Evolutionary conservation across 495 filamentous ascomycete species (phyloP), one percentile per base, ranked within the genome.

Genomic region (Elaphomyces granulatus): DNA sequence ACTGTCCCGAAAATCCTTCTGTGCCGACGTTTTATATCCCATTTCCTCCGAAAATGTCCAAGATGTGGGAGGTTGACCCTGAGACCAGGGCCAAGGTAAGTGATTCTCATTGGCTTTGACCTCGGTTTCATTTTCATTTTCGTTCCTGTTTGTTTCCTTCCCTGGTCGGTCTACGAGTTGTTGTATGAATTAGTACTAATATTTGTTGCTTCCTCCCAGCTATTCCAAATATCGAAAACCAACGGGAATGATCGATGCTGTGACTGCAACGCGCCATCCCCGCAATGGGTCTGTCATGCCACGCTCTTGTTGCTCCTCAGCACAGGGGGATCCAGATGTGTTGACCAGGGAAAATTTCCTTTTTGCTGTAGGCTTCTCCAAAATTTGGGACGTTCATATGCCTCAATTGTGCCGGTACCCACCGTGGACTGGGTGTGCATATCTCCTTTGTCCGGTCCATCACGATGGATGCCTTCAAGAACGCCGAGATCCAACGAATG

Each of bases 391-490:
- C 92, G 60, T 98, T 98, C 61, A 94, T 96, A 66, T 98, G 90
- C 61, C 77, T 98, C 32, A 83, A 77, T 44, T 98, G 90, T 64
- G 90, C 90, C 36, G 90, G 90, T 45, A 83, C 86, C 19, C 90
- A 98, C 65, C 82, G 90, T 48, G 83, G 85, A 2, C 74, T 98
- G 12, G 90, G 90, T 38, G 90, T 98, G 19, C 90, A 98, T 67
- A 94, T 98, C 53, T 94, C 86, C 53, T 98, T 98, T 63, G 85
- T 98, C 39, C 81, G 90, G 45, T 83, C 77, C 43, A 85, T 96
- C 46, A 92, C 83, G 34, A 98, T 98, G 90, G 90, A 98, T 67
- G 81, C 83, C 42, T 95, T 98, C 66, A 98, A 98, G 56, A 72
- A 73, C 45, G 66, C 67, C 41, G 87, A 94, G 55, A 83, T 93